A percentile compares a stretch with the other conserved stretches of the same genome.
These are phyloP conservation scores for Cercophora newfieldiana DNA, from an alignment of 495 filamentous ascomycete species.

Conservation along the genomic window DNA sequence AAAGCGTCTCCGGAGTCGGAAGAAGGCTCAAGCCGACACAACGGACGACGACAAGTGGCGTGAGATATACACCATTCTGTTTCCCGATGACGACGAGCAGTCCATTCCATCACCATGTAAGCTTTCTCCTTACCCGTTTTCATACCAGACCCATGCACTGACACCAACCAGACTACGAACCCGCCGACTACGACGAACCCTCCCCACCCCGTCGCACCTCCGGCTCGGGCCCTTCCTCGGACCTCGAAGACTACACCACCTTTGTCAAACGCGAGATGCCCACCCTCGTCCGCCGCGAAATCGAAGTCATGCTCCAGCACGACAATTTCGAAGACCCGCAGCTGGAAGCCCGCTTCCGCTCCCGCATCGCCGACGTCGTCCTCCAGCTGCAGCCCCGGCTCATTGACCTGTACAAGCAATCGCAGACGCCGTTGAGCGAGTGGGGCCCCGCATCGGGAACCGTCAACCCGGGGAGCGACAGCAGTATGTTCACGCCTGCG, in stretches of 20 bases:
- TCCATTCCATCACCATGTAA: constrained; percentile 43
- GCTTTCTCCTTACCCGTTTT: constrained; percentile 4
- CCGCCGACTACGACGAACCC: constrained; percentile 30
- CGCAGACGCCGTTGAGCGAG: constrained; percentile 30
- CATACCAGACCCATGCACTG: background rate
- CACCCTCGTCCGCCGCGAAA: constrained; percentile 30
- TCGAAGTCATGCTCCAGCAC: constrained; percentile 28
- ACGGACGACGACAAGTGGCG: constrained; percentile 48
- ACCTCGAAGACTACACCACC: constrained; percentile 31
- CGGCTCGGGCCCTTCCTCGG: constrained; percentile 7
- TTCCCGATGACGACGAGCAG: constrained; percentile 39
- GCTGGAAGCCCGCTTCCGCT: constrained; percentile 27
- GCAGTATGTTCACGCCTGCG: background rate
- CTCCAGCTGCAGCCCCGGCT: constrained; percentile 28
- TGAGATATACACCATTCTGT: constrained; percentile 46
- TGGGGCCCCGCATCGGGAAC: constrained; percentile 22
- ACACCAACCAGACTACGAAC: constrained; percentile 28
- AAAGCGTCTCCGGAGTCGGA: constrained; percentile 39
- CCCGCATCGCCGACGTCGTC: constrained; percentile 29
- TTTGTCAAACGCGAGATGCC: constrained; percentile 36
- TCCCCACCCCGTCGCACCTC: background rate
- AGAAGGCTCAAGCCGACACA: constrained; percentile 39
- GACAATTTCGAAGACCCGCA: constrained; percentile 24
- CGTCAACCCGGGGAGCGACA: background rate
- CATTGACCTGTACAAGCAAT: constrained; percentile 29